Base-by-base conservation (phyloP, 2,329 filamentous ascomycete genomes). In the Zymoseptoria crescenta region DNA sequence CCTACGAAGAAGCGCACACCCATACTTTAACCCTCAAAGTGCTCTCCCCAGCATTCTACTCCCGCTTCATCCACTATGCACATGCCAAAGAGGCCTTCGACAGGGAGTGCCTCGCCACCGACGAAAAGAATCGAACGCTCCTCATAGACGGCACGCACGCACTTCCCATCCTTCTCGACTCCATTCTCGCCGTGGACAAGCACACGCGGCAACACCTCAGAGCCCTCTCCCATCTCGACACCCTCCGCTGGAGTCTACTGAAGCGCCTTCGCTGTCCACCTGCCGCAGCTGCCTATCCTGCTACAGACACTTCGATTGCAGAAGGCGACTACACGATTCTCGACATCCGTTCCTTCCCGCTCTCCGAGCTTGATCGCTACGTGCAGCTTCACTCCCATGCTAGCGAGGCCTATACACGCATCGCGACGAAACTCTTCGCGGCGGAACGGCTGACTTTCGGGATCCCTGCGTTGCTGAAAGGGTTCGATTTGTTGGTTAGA, bases 31-130 rank as follows among this genome's bases (percentile, higher is more conserved):
- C 82, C 50, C 74, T 89, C 53, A 80, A 79, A 56, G 75, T 89
- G 4, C 70, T 87, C 20, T 86, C 83, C 0, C 86, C 87, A 0
- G 76, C 75, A 0, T 90, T 90, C 68, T 90, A 90, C 74, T 79
- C 81, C 10, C 80, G 85, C 28, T 84, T 89, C 53, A 77, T 85
- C 0, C 79, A 82, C 62, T 88, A 89, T 67, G 76, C 81, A 0
- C 79, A 86, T 66, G 81, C 83, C 21, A 77, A 83, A 19, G 83
- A 87, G 64, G 84, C 83, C 0, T 74, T 88, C 29, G 82, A 85
- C 57, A 78, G 79, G 59, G 85, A 88, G 69, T 83, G 67, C 70
- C 66, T 77, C 13, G 74, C 74, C 30, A 75, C 75, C 0, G 73
- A 78, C 24, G 75, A 81, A 51, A 83, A 84, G 59, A 86, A 80